A percentile compares a stretch with the other conserved stretches of the same genome.
phyloP scores from a whole-genome alignment of 345 rosid genomes.

The Acer campestre region DNA sequence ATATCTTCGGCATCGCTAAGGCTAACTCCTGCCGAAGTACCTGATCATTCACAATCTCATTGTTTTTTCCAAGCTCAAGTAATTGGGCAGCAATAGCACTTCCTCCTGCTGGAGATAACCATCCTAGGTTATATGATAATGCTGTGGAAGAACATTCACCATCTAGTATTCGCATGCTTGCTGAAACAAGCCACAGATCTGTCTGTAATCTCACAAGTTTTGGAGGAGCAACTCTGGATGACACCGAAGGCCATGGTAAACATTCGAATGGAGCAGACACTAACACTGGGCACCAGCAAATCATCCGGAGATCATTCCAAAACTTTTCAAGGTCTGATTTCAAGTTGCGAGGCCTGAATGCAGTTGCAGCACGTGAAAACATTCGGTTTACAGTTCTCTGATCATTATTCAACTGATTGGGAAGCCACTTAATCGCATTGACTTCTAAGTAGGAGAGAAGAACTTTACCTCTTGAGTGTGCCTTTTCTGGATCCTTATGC shows the following conservation, averaged over 20 bases:
- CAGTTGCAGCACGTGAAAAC: conserved; percentile 85
- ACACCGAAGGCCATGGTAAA: conserved; percentile 90
- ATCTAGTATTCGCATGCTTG: conserved; percentile 93
- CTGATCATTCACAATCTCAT: conserved; percentile 74
- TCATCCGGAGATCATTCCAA: conserved; percentile 83
- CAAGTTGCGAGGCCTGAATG: conserved; percentile 75
- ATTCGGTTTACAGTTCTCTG: conserved; percentile 70
- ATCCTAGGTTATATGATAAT: conserved; percentile 84
- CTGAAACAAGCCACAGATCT: conserved; percentile 94
- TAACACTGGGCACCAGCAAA: conserved; percentile 97
- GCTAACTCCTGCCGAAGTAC: conserved; percentile 84
- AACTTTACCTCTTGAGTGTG: conserved; percentile 74
- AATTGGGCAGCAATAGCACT: conserved; percentile 94
- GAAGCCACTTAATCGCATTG: conserved; percentile 88
- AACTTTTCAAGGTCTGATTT: conserved; percentile 79
- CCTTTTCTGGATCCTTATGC: conserved; percentile 71
- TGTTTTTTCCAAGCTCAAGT: conserved; percentile 96
- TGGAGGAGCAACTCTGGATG: conserved; percentile 91
- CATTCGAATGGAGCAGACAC: conserved; percentile 75
- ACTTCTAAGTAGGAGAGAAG: conserved; percentile 89
- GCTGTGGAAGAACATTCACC: conserved; percentile 94
- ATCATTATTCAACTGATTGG: conserved; percentile 61
- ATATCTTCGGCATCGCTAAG: conserved; percentile 88
- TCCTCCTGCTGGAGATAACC: conserved; percentile 93
- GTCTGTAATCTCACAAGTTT: conserved; percentile 79